A percentile compares a stretch with the other conserved stretches of the same genome.
Conservation (phyloP, 2,329 filamentous ascomycete genomes). For the Apiospora arundinis region DNA sequence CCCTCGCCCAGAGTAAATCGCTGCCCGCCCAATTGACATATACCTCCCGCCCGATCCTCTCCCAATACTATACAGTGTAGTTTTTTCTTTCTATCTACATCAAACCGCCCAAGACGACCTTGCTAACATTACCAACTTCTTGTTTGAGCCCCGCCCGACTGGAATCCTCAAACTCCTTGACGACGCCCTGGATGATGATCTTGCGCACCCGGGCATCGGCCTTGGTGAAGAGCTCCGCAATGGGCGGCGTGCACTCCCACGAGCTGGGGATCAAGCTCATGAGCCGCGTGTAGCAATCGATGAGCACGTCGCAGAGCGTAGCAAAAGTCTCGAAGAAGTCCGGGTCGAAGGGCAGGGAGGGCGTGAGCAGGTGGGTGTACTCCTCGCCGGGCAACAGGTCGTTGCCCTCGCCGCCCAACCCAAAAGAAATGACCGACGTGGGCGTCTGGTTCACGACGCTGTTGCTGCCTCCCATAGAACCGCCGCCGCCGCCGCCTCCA, state of each 20-base stretch:
- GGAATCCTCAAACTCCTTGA: constrained; percentile 92
- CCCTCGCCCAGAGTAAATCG: background rate
- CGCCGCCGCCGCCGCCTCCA: constrained; percentile 25
- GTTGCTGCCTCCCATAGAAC: constrained; percentile 25
- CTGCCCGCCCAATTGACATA: background rate
- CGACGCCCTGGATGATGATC: constrained; percentile 83
- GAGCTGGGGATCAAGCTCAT: constrained; percentile 77
- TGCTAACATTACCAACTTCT: constrained; percentile 85
- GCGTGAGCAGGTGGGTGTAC: constrained; percentile 89
- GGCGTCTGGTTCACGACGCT: constrained; percentile 40
- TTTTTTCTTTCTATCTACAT: constrained; percentile 55
- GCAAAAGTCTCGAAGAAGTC: constrained; percentile 98
- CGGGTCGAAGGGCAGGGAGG: constrained; percentile 90
- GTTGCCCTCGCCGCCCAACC: constrained; percentile 59
- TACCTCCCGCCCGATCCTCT: background rate
- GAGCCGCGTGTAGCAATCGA: constrained; percentile 87
- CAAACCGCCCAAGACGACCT: constrained; percentile 86
- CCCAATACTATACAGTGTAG: constrained; percentile 24
- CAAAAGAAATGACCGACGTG: constrained; percentile 60
- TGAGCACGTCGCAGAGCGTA: constrained; percentile 92
- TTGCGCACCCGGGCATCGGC: constrained; percentile 86
- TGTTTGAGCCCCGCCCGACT: constrained; percentile 77
- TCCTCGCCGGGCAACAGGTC: constrained; percentile 83
- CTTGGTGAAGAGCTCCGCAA: constrained; percentile 89
- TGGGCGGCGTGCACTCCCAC: constrained; percentile 69